Base-by-base conservation (phyloP, 2,329 filamentous ascomycete genomes). In the Periconia sp. region DNA sequence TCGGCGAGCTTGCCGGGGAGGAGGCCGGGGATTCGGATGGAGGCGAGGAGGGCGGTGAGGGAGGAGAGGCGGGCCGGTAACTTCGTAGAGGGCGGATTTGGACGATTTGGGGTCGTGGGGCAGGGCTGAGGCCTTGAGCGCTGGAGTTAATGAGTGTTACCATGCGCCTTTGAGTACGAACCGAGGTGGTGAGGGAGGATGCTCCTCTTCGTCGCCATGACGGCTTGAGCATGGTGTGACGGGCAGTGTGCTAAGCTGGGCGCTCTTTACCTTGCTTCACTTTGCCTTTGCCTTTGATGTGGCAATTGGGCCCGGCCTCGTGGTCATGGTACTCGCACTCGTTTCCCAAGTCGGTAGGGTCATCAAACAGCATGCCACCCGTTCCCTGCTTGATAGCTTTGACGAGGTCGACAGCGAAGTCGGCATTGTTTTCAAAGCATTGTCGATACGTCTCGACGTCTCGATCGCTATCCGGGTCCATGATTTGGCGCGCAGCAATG, bases 401-500 rank as follows among this genome's bases (percentile, higher is more conserved):
- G 54, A 81, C 69, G 40, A 81, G 71, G 35, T 80, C 78, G 24
- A 81, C 63, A 9, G 78, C 77, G 40, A 81, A 81, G 43, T 78
- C 75, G 1, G 77, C 66, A 50, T 72, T 77, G 46, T 68, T 63
- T 21, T 73, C 68, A 57, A 81, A 79, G 53, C 77, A 80, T 28
- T 68, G 65, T 25, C 73, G 72, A 52, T 81, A 81, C 4, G 69
- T 71, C 18, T 74, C 70, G 3, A 77, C 73, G 55, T 79, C 72
- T 43, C 73, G 72, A 29, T 78, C 70, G 40, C 66, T 73, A 21
- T 73, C 76, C 0, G 78, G 78, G 50, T 80, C 78, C 78, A 81
- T 81, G 47, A 81, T 78, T 62, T 81, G 78, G 18, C 78, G 68
- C 4, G 78, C 78, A n/a, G 78, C 78, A 34, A 81, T 81, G 48